phyloP scores from a whole-genome alignment of 2,329 filamentous ascomycete genomes.

The Trichoderma cornu-damae region DNA sequence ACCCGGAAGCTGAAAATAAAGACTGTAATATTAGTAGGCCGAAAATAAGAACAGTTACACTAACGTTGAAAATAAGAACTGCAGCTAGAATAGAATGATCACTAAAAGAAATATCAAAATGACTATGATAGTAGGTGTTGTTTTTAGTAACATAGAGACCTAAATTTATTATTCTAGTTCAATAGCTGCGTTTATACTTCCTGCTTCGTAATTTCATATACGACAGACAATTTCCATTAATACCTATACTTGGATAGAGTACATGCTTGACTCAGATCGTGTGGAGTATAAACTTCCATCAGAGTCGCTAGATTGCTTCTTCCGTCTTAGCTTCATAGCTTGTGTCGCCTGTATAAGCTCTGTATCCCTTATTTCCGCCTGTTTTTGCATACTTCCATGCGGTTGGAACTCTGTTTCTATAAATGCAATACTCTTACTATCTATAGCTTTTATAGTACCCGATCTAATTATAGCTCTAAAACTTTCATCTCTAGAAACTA shows the following conservation, averaged over 20 bases:
- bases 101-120: too few species aligned
- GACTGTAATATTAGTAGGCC: background rate
- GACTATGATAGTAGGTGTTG: too few species aligned
- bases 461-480: constrained; percentile 3
- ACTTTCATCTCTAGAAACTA: background rate
- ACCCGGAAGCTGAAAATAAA: background rate
- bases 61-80: background rate
- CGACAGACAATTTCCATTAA: background rate
- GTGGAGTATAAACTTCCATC: background rate
- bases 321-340: background rate
- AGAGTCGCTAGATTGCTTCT: background rate
- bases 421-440: constrained; percentile 4
- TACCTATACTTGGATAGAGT: background rate
- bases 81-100: too few species aligned
- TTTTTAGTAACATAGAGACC: too few species aligned
- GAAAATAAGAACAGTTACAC: too few species aligned
- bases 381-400: background rate
- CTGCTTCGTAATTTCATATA: too few species aligned
- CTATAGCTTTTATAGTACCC: background rate
- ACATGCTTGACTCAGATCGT: background rate
- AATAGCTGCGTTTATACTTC: too few species aligned
- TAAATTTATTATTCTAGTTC: too few species aligned
- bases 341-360: background rate
- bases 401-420: background rate
- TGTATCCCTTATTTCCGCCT: background rate